Base-by-base conservation (phyloP, 2,329 filamentous ascomycete genomes). In the Aspergillus felis region DNA sequence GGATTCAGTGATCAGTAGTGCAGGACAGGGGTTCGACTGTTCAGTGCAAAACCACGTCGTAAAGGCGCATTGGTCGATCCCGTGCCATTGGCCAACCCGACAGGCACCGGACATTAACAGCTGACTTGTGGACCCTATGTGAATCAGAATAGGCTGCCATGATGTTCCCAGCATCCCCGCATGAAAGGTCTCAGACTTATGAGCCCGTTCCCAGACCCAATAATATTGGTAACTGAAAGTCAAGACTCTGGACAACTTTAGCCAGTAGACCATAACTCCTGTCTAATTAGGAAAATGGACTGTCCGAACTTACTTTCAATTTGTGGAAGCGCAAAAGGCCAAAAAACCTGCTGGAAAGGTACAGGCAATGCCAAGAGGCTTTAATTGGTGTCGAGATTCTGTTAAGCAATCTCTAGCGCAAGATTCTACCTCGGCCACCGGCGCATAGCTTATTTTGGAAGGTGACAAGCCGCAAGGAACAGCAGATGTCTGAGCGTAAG, bases 351-450 rank as follows among this genome's bases (percentile, higher is more conserved):
- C 8, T 38, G 32, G 32, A 38, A 38, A 38, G 22, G 24, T 47
- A 25, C 20, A 27, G 20, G 14, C 14, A 25, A 25, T 27, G 44
- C 44, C 44, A 47, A 47, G 41, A 22, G 12, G 38, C 28, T 22
- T 38, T 22, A 28, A 47, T 28, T 29, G 24, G 25, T 38, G 28
- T 49, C 41, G 41, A 51, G 29, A 32, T 10, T 24, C 29, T 49
- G 41, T 56, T 52, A 56, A 56, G 54, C 54, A 54, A 48, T 48
- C 35, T 24, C 28, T 52, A 53, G 54, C 25, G 42, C 32, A 14
- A n/a, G 6, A 49, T 46, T 56, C 42, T 46, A 49, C 54, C 54
- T 56, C 54, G 54, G 54, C 22, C 29, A 38, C 42, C 42, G 54
- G 54, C 20, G 42, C 27, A 27, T 56, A 51, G 54, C 44, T 46